phyloP scores from a whole-genome alignment of 345 rosid species.

The Populus deltoides region DNA sequence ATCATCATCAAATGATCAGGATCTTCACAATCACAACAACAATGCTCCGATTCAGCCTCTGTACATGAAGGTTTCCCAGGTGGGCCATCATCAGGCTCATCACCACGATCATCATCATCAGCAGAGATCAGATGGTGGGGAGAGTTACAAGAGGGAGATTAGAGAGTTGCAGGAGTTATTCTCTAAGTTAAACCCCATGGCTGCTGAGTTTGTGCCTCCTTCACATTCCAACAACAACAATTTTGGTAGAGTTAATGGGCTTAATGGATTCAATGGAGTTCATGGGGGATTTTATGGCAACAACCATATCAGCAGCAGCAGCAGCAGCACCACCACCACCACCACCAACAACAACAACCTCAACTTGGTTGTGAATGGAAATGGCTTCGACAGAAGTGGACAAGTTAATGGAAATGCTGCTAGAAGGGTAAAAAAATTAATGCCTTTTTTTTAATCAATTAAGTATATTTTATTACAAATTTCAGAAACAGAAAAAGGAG shows the following conservation, averaged over 20 bases:
- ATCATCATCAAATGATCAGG: slow-evolving; percentile 28
- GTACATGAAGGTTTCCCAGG: not conserved
- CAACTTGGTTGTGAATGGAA: not conserved
- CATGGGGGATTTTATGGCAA: not conserved
- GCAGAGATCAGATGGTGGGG: not conserved
- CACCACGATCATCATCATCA: not conserved
- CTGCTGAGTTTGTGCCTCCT: slow-evolving; percentile 89
- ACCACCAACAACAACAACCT: not conserved
- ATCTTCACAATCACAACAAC: slow-evolving; percentile 9
- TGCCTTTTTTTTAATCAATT: not conserved
- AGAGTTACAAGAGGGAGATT: slow-evolving; percentile 43
- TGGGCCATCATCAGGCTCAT: not conserved
- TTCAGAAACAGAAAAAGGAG: not conserved
- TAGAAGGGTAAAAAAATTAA: not conserved
- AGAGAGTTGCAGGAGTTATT: slow-evolving; percentile 72
- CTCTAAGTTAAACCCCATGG: slow-evolving; percentile 93
- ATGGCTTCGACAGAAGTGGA: not conserved
- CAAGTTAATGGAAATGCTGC: not conserved
- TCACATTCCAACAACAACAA: slow-evolving; percentile 46
- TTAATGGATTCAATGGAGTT: slow-evolving; percentile 27
- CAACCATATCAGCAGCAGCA: not conserved
- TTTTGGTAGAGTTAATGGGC: slow-evolving; percentile 55
- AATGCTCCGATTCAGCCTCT: not conserved
- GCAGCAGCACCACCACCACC: too few relatives aligned
- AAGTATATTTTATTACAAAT: not conserved